Conservation (phyloP, 2,329 filamentous ascomycete species). For the Cordyceps farinosa region DNA sequence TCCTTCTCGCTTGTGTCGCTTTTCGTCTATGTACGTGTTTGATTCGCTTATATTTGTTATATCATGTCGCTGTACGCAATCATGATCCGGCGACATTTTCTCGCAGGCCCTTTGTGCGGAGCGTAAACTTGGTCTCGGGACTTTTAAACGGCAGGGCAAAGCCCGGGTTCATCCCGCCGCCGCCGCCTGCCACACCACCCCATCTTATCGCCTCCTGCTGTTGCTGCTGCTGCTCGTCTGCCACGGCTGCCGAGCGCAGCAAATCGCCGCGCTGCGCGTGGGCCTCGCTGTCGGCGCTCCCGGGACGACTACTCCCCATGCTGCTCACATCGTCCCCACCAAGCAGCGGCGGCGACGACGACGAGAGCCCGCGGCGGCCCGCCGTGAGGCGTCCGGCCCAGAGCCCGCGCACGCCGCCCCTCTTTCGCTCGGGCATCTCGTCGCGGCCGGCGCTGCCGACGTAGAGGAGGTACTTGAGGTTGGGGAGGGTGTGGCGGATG, state of each 20-base stretch:
- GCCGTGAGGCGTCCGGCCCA: slow-evolving; percentile 48
- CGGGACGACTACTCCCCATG: slow-evolving; percentile 38
- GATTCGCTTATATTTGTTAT: not conserved
- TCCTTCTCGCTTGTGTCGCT: not conserved
- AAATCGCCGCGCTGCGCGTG: slow-evolving; percentile 40
- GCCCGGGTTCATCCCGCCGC: slow-evolving; percentile 20
- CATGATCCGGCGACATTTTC: slow-evolving; percentile 40
- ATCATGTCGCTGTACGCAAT: not conserved
- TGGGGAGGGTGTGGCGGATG: slow-evolving; percentile 86
- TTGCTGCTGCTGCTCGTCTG: slow-evolving; percentile 22
- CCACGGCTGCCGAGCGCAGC: slow-evolving; percentile 34
- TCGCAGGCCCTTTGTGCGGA: slow-evolving; percentile 54
- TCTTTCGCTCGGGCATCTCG: slow-evolving; percentile 58
- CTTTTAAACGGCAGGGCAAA: slow-evolving; percentile 46
- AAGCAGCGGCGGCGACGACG: slow-evolving; percentile 20
- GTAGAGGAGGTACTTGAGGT: slow-evolving; percentile 88
- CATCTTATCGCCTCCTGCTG: slow-evolving; percentile 17
- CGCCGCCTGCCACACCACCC: slow-evolving; percentile 8
- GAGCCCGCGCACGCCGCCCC: slow-evolving; percentile 57
- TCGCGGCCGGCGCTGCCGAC: slow-evolving; percentile 76
- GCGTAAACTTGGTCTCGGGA: slow-evolving; percentile 43
- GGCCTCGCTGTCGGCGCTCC: slow-evolving; percentile 43
- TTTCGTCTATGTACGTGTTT: not conserved
- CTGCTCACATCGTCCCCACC: slow-evolving; percentile 38
- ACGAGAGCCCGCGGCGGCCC: slow-evolving; percentile 27